phyloP scores from a whole-genome alignment of 169 alveolate genomes.

The Plasmodium berghei region DNA sequence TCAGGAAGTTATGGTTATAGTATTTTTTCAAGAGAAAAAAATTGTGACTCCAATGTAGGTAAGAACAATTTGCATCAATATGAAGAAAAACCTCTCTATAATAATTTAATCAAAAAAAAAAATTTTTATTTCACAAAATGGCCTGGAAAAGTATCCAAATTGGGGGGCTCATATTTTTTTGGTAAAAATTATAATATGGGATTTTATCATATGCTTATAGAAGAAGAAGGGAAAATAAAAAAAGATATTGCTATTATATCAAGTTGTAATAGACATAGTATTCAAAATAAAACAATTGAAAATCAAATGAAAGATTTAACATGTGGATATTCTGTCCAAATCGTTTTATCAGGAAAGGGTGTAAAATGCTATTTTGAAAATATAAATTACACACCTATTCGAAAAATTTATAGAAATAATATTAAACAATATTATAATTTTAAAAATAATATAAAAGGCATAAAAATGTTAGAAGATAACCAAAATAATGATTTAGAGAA shows the following conservation, averaged over 20 bases:
- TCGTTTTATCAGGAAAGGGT: slow-evolving; percentile 89
- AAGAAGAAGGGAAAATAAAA: slow-evolving; percentile 69
- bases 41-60: slow-evolving; percentile 72
- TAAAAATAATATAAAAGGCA: slow-evolving; percentile 17
- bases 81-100: slow-evolving; percentile 39
- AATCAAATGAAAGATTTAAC: slow-evolving; percentile 83
- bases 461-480: slow-evolving; percentile 30
- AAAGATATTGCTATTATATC: slow-evolving; percentile 83
- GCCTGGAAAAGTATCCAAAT: slow-evolving; percentile 84
- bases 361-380: slow-evolving; percentile 90
- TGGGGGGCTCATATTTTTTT: slow-evolving; percentile 82
- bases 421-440: slow-evolving; percentile 62
- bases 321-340: slow-evolving; percentile 90
- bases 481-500: not conserved
- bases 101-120: slow-evolving; percentile 77
- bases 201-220: slow-evolving; percentile 75
- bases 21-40: slow-evolving; percentile 71
- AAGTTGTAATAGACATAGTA: slow-evolving; percentile 76
- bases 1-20: slow-evolving; percentile 76
- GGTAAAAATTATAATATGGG: slow-evolving; percentile 76
- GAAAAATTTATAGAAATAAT: slow-evolving; percentile 35
- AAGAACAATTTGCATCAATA: slow-evolving; percentile 69
- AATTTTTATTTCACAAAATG: slow-evolving; percentile 82
- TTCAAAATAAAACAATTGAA: slow-evolving; percentile 80
- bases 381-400: slow-evolving; percentile 52